Conservation (phyloP, 139 green algal species). For the Closterium sp. region DNA sequence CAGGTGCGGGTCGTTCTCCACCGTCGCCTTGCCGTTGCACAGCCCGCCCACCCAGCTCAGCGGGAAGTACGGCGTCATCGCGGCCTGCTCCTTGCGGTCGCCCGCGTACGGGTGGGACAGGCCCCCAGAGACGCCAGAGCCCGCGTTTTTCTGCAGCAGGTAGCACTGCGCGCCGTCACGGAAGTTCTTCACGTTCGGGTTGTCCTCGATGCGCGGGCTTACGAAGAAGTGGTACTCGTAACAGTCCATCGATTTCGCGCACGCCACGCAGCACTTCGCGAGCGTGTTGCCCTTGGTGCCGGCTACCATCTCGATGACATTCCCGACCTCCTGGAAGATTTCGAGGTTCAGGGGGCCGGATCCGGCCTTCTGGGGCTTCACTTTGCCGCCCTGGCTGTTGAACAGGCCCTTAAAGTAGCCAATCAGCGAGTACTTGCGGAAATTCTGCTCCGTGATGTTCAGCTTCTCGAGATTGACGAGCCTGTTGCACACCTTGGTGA, state of each 20-base stretch:
- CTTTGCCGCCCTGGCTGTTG: neutral
- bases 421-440: neutral
- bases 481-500: neutral
- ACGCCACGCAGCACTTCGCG: conserved; percentile 6
- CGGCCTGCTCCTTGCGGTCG: conserved; percentile 10
- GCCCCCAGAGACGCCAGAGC: neutral
- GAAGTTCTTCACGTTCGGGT: conserved; percentile 1
- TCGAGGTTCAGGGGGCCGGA: neutral
- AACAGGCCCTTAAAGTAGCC: neutral
- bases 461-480: neutral
- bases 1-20: conserved; percentile 21
- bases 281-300: neutral
- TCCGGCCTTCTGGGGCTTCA: neutral
- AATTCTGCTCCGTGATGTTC: neutral
- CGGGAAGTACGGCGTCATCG: neutral
- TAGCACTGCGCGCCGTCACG: conserved; percentile 2
- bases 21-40: conserved; percentile 16
- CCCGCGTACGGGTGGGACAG: neutral
- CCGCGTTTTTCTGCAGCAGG: neutral
- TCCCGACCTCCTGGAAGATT: neutral
- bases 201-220: neutral
- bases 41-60: conserved; percentile 19
- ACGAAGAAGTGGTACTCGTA: conserved; percentile 4
- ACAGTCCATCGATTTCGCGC: conserved; percentile 14
- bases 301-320: neutral